Base-by-base conservation (phyloP, 2,329 filamentous ascomycete species). In the Elsinoe australis region DNA sequence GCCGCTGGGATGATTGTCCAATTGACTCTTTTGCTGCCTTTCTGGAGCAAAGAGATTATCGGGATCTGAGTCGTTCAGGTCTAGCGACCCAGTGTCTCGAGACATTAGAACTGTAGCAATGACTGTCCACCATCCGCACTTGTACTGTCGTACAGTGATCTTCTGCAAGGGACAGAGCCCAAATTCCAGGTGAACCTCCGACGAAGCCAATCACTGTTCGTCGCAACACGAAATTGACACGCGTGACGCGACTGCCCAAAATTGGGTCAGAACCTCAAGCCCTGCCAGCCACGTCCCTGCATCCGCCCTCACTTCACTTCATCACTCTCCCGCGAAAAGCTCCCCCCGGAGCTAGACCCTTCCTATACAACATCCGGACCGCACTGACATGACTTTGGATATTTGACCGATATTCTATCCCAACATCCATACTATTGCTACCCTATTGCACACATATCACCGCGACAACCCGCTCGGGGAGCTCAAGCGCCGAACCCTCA, bases 11-110 rank as follows among this genome's bases (percentile, higher is more conserved):
- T 67, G 33, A 73, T 72, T 51, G 14, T 48, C 14, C 2, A 19
- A 17, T n/a, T 22, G 4, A 29, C 9, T 31, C n/a, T 35, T 34
- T 29, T 18, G 19, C 15, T 39, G 32, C n/a, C 75, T 71, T 54
- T 66, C 63, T 64, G 76, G 58, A 45, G 76, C 71, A 63, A 80
- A 80, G 35, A 80, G 67, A 50, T 75, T 73, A 54, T 78, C 74
- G 12, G 71, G 69, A 52, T 76, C 69, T 18, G 75, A 74, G 51
- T 79, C 75, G 52, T 75, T 71, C 57, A 78, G 69, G 55, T 74
- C 68, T 22, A 64, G 54, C 42, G 58, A 57, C 44, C 51, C 56
- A 24, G 64, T 50, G 46, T 63, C 55, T 24, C 56, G 58, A 12
- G 54, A 51, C 49, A 33, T 45, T 34, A 17, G 8, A 5, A 12